phyloP scores from a whole-genome alignment of 306 rosid genomes.

The Hylodesmum podocarpum region DNA sequence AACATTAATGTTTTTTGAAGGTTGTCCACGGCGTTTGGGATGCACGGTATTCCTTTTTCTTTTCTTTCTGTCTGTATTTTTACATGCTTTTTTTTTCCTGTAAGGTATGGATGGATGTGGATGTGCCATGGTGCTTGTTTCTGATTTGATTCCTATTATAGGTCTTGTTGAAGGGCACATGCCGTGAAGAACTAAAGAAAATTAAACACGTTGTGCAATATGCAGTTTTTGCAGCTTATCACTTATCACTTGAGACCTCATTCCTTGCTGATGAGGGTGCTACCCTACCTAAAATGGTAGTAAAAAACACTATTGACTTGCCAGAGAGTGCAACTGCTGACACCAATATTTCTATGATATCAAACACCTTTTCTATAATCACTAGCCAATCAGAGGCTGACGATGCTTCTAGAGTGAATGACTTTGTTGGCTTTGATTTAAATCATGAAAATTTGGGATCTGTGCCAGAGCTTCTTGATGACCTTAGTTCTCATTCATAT shows the following conservation, averaged over 20 bases:
- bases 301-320: slow-evolving; percentile 38
- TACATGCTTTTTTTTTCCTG: not conserved
- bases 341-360: slow-evolving; percentile 35
- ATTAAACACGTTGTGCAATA: slow-evolving; percentile 82
- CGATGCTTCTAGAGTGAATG: slow-evolving; percentile 37
- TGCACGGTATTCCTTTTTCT: slow-evolving; percentile 71
- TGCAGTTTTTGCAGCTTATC: slow-evolving; percentile 97
- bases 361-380: slow-evolving; percentile 33
- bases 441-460: slow-evolving; percentile 47
- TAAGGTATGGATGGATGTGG: slow-evolving; percentile 9
- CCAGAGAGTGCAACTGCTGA: slow-evolving; percentile 50
- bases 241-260: slow-evolving; percentile 95
- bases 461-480: slow-evolving; percentile 39
- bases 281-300: slow-evolving; percentile 73
- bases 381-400: slow-evolving; percentile 45
- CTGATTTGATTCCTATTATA: slow-evolving; percentile 47
- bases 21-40: slow-evolving; percentile 93
- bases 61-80: slow-evolving; percentile 5
- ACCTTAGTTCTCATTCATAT: slow-evolving; percentile 41
- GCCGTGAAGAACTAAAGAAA: slow-evolving; percentile 87
- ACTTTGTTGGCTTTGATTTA: slow-evolving; percentile 34
- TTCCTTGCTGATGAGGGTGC: slow-evolving; percentile 99
- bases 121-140: slow-evolving; percentile 14
- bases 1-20: slow-evolving; percentile 96
- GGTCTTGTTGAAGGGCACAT: slow-evolving; percentile 85